Percentiles rank a stretch among this genome's conserved stretches.
Conservation (phyloP, 169 alveolate genomes). For the Plasmodium malariae region DNA sequence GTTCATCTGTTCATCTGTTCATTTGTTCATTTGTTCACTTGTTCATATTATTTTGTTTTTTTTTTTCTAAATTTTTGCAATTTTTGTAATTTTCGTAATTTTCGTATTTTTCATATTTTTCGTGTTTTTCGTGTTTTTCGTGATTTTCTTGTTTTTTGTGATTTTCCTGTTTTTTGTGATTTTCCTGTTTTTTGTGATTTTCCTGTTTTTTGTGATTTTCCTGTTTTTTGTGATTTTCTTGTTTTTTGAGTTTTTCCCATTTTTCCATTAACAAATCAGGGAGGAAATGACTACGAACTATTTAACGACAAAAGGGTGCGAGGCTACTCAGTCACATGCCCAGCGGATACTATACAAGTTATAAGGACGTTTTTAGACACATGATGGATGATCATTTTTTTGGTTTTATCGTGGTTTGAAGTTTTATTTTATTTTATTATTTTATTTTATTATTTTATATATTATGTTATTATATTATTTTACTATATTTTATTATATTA, state of each 20-base stretch:
- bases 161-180: neutral
- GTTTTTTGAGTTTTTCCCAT: neutral
- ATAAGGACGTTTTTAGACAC: too few species aligned
- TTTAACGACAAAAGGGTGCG: slow-evolving; percentile 91
- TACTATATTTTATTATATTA: too few species aligned
- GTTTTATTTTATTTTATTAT: too few species aligned
- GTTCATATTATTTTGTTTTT: neutral
- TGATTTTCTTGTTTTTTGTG: too few species aligned
- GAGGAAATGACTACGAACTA: slow-evolving; percentile 98
- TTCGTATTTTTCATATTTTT: neutral
- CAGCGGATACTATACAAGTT: slow-evolving; percentile 90
- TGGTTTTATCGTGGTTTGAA: too few species aligned
- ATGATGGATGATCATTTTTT: too few species aligned
- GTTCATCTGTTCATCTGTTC: neutral
- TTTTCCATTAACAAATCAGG: slow-evolving; percentile 79
- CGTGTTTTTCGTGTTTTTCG: neutral
- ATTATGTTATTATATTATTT: too few species aligned
- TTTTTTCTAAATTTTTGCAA: neutral
- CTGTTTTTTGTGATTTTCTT: neutral
- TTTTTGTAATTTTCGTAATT: neutral
- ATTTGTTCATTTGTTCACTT: neutral
- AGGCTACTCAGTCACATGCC: slow-evolving; percentile 92
- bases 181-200: neutral
- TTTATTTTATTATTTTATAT: too few species aligned
- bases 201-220: too few species aligned